These are phyloP conservation scores for Pichia sp. DNA, from an alignment of 1,139 yeast genomes.

Conservation along the genomic window DNA sequence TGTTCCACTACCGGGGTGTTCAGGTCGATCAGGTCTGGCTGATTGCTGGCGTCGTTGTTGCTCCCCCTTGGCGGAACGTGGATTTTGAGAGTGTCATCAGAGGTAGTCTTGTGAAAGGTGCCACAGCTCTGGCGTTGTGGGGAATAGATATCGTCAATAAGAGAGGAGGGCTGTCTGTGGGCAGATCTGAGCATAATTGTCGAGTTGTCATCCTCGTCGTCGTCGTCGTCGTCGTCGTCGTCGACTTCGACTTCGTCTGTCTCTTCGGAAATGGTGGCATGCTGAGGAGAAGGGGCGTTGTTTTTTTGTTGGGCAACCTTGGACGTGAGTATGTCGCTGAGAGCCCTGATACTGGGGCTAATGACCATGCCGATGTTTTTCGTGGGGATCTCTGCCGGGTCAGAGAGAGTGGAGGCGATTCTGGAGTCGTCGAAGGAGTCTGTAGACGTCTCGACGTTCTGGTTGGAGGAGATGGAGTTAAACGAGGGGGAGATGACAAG, in stretches of 20 bases:
- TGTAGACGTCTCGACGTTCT: background rate
- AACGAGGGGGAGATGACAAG: constrained; percentile 45
- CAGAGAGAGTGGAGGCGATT: background rate
- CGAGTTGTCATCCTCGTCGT: constrained; percentile 5
- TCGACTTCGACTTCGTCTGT: constrained; percentile 22
- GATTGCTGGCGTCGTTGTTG: constrained; percentile 11
- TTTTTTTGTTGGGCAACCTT: constrained; percentile 20
- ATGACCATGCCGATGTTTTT: constrained; percentile 38
- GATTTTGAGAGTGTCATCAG: constrained; percentile 19
- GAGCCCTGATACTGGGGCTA: constrained; percentile 54
- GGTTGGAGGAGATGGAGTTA: constrained; percentile 29
- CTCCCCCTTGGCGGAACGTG: background rate
- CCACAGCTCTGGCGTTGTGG: constrained; percentile 6
- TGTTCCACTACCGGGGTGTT: constrained; percentile 23
- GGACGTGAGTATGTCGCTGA: constrained; percentile 45
- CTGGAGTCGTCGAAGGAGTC: constrained; percentile 15
- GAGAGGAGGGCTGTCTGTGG: constrained; percentile 8
- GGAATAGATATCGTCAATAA: constrained; percentile 15
- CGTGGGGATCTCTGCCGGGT: constrained; percentile 30
- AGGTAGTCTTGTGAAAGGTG: constrained; percentile 21
- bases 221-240: too few species aligned
- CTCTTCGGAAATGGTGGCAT: constrained; percentile 28
- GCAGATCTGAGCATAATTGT: constrained; percentile 3
- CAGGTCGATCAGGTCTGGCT: constrained; percentile 30
- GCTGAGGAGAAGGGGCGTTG: background rate